Base-by-base conservation (phyloP, 148 eudicot species). In the Selenicereus undatus region DNA sequence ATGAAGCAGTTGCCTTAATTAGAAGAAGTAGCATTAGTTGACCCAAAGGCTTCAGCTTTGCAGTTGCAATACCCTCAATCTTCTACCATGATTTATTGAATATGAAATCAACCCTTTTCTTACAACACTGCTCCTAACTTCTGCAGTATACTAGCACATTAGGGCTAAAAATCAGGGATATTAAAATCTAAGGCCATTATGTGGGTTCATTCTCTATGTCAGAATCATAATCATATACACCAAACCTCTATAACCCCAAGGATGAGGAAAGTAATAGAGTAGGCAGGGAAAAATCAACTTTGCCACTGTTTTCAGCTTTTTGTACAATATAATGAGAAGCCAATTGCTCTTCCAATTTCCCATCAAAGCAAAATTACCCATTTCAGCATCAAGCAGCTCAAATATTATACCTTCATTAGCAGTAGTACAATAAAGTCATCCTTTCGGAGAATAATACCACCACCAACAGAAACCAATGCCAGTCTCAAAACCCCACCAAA, bases 321-420 rank as follows among this genome's bases (percentile, higher is more conserved):
- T 65, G n/a, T n/a, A n/a, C n/a, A n/a, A 12, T 8, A 26, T 16
- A 26, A 22, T 65, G 14, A 11, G 62, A 74, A 42, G 20, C 76
- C 26, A 56, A 11, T 24, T 65, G 32, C 42, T 71, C 32, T 78
- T 26, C 71, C 71, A 65, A 10, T 36, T 22, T 66, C 48, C 16
- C 12, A 17, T 30, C 56, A 66, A 29, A 74, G 12, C n/a, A 75
- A 60, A 65, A 79, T 20, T 18, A 50, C 45, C 82, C 18, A 83
- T 39, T 83, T 74, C 76, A 27, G 74, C 50, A 75, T n/a, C 43
- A 83, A 52, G 29, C 21, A 69, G 42, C 75, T 54, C 77, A 83
- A 3, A 21, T 0, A 17, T 18, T 62, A 12, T 64, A 48, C 20
- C 27, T 68, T 42, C 56, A 54, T 66, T 26, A 9, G 66, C 82